Evolutionary conservation across 2,329 filamentous ascomycete species (phyloP), one percentile per base, ranked within the genome.

Genomic region (Monosporascus sp.): DNA sequence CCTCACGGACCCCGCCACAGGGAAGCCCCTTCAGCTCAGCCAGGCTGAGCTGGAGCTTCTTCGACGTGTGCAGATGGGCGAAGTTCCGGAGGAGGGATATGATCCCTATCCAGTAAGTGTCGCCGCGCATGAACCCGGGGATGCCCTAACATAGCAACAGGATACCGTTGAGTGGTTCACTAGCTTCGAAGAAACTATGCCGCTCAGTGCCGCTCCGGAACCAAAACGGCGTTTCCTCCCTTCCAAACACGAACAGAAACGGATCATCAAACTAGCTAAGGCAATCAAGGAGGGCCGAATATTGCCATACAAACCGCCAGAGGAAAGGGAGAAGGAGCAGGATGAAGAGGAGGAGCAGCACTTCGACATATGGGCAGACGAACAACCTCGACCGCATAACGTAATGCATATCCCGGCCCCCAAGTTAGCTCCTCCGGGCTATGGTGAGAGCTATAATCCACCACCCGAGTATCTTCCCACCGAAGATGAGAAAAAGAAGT

Each of bases 351-450:
- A 88, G 51, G 77, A 88, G 41, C 81, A 81, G 24, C 86, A 85
- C 65, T 96, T 91, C 66, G 94, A 99, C 67, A 82, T 99, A 51
- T 99, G 94, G 94, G 90, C 93, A 51, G 89, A 97, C 65, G 93
- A 99, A 71, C 83, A 87, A 61, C 84, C 90, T 11, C 82, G 87
- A 62, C 83, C 88, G 36, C 88, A 92, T 56, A 89, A 97, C 70
- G 78, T 88, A 37, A 97, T 97, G 92, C 90, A 97, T 66, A 88
- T 97, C 51, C 89, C 94, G 17, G 93, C 94, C 1, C 94, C 94
- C 5, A 99, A 99, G 70, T 79, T 95, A 49, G 86, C 93, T 27
- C 93, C 94, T 38, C 94, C 94, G 27, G 91, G 91, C 50, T 97
- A 96, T 69, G 92, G 96, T 65, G 84, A 97, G 70, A 96, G 90